Evolutionary conservation across 768 basidiomycete genomes (phyloP).

Genomic region (Kwoniella bestiolae): DNA sequence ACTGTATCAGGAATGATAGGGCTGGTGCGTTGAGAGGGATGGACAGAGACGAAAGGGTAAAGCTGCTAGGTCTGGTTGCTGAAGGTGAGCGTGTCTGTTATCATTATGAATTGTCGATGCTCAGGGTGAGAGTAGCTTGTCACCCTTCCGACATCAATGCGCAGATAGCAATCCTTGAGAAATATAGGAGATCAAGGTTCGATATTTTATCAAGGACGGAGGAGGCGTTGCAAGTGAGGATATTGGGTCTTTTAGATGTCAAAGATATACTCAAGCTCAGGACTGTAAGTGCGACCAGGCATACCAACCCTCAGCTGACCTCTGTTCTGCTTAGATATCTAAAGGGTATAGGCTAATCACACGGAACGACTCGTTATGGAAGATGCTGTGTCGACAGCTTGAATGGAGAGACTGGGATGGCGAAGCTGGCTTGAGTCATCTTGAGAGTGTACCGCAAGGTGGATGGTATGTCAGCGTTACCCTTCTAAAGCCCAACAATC

Average conservation of each 20-base stretch:
- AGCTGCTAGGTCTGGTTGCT: conserved; percentile 26
- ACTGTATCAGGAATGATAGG: neutral
- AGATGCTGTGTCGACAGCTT: conserved; percentile 72
- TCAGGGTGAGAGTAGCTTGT: conserved; percentile 62
- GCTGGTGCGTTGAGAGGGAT: conserved; percentile 12
- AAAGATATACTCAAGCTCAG: conserved; percentile 68
- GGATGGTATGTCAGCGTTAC: conserved; percentile 82
- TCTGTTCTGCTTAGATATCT: conserved; percentile 53
- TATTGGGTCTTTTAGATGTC: conserved; percentile 67
- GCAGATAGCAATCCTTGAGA: conserved; percentile 81
- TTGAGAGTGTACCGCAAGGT: conserved; percentile 38
- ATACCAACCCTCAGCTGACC: neutral
- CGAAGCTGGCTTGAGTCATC: neutral
- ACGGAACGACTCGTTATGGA: conserved; percentile 74
- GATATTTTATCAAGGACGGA: conserved; percentile 77
- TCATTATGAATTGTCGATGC: neutral
- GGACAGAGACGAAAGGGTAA: conserved; percentile 27
- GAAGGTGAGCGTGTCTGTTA: conserved; percentile 33
- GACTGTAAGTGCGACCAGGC: conserved; percentile 47
- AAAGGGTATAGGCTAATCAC: conserved; percentile 62
- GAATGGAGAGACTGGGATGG: conserved; percentile 62
- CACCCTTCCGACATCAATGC: conserved; percentile 82
- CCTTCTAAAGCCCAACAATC: too few species aligned
- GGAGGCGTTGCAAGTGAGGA: conserved; percentile 67
- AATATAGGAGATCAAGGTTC: conserved; percentile 79